Evolutionary conservation across 2,329 filamentous ascomycete species (phyloP).

Genomic region (Phyllosticta citrichinensis): DNA sequence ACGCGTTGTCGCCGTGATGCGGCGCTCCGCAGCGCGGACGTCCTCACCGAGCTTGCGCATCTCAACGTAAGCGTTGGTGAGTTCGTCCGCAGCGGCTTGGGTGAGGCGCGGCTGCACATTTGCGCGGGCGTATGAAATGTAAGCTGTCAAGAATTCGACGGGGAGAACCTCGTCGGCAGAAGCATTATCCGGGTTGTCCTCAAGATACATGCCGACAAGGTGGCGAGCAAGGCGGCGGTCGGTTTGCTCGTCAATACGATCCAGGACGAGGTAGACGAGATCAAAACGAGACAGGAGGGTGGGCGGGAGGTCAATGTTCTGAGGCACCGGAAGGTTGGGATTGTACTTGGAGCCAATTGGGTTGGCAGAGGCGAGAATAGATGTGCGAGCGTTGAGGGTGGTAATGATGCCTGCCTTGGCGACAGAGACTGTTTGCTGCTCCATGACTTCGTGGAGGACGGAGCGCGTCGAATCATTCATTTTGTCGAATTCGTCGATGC

Average conservation of each 20-base stretch:
- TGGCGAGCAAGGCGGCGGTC: constrained; percentile 87
- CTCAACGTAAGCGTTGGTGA: constrained; percentile 79
- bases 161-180: constrained; percentile 65
- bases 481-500: constrained; percentile 73
- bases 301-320: constrained; percentile 95
- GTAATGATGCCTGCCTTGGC: constrained; percentile 72
- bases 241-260: constrained; percentile 80
- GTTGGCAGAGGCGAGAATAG: constrained; percentile 92
- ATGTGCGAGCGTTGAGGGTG: constrained; percentile 89
- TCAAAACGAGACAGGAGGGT: constrained; percentile 94
- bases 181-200: constrained; percentile 85
- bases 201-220: constrained; percentile 90
- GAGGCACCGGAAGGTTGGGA: constrained; percentile 84
- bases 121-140: constrained; percentile 91
- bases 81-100: constrained; percentile 67
- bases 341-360: constrained; percentile 98
- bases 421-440: constrained; percentile 69
- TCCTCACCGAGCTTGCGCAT: constrained; percentile 81
- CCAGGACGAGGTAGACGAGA: constrained; percentile 90
- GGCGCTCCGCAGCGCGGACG: constrained; percentile 72
- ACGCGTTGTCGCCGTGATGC: constrained; percentile 93
- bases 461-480: constrained; percentile 68
- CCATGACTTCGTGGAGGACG: constrained; percentile 71
- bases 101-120: constrained; percentile 77
- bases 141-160: constrained; percentile 88